These are phyloP conservation scores for Chrysochromulina parva DNA, from an alignment of 78 protist species.

Conservation along the genomic window DNA sequence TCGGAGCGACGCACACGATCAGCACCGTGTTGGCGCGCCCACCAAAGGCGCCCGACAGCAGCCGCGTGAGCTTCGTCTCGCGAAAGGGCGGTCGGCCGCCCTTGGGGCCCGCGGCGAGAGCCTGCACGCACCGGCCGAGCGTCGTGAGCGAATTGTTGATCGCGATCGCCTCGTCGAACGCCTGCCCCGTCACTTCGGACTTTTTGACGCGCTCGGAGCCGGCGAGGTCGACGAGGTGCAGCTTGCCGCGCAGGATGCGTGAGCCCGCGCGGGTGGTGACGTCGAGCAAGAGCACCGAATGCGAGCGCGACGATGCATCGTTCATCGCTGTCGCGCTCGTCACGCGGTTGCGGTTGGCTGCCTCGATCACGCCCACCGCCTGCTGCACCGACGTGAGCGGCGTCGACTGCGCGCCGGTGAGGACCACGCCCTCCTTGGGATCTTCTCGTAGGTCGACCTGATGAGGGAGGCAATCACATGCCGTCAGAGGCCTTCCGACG, in stretches of 20 bases:
- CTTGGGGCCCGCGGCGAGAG: not conserved
- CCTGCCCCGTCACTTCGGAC: constrained; percentile 38
- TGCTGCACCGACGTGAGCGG: not conserved
- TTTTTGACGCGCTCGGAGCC: constrained; percentile 43
- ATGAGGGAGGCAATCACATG: too few species aligned
- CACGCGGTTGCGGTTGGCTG: not conserved
- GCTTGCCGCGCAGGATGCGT: too few species aligned
- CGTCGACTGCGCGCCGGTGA: not conserved
- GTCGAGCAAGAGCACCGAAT: constrained; percentile 2
- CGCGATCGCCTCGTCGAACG: constrained; percentile 21
- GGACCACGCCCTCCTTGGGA: not conserved
- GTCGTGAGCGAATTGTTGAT: constrained; percentile 33
- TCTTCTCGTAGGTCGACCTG: not conserved
- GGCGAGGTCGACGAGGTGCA: constrained; percentile 44
- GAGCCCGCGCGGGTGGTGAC: too few species aligned
- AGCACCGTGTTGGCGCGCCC: not conserved
- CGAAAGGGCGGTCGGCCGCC: not conserved
- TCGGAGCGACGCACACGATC: not conserved
- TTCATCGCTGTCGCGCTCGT: not conserved
- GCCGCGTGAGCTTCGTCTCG: not conserved
- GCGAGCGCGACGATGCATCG: constrained; percentile 15
- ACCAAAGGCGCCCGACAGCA: not conserved
- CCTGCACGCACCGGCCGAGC: constrained; percentile 38
- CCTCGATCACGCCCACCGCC: not conserved
- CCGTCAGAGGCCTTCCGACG: too few species aligned